phyloP scores from a whole-genome alignment of 768 basidiomycete species.

The Naganishia randhawae region DNA sequence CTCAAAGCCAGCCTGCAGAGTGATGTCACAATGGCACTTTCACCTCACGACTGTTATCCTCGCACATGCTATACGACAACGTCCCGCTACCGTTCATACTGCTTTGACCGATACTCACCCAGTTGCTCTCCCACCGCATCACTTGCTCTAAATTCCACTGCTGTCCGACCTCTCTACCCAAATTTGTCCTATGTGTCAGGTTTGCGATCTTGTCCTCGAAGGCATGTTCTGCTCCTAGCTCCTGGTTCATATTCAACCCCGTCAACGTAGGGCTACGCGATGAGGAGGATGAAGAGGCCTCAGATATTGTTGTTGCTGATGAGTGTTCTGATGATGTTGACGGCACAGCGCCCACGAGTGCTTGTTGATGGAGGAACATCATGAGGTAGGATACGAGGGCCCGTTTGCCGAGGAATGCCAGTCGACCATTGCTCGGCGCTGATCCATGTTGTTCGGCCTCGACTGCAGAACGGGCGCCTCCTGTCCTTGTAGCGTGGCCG shows the following conservation, averaged over 20 bases:
- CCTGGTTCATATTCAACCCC: slow-evolving; percentile 9
- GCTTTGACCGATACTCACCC: slow-evolving; percentile 25
- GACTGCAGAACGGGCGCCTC: neutral
- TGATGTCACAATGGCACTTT: neutral
- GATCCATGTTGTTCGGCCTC: slow-evolving; percentile 26
- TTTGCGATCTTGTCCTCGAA: slow-evolving; percentile 41
- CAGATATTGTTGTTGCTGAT: neutral
- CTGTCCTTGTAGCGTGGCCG: slow-evolving; percentile 18
- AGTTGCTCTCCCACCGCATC: slow-evolving; percentile 33
- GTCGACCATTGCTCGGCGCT: slow-evolving; percentile 41
- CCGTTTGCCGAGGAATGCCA: slow-evolving; percentile 45
- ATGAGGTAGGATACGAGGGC: slow-evolving; percentile 41
- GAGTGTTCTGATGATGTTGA: slow-evolving; percentile 2
- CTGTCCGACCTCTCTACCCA: slow-evolving; percentile 42
- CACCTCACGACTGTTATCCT: neutral
- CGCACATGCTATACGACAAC: neutral
- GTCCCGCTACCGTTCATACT: neutral
- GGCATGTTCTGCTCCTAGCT: slow-evolving; percentile 25
- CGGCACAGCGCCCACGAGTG: slow-evolving; percentile 18
- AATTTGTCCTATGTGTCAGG: slow-evolving; percentile 40
- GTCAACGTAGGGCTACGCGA: neutral
- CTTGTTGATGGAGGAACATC: slow-evolving; percentile 43
- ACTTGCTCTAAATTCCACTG: slow-evolving; percentile 41
- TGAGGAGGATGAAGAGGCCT: neutral
- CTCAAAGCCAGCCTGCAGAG: neutral